phyloP scores from a whole-genome alignment of 768 basidiomycete species.

The Termitomyces sp. region DNA sequence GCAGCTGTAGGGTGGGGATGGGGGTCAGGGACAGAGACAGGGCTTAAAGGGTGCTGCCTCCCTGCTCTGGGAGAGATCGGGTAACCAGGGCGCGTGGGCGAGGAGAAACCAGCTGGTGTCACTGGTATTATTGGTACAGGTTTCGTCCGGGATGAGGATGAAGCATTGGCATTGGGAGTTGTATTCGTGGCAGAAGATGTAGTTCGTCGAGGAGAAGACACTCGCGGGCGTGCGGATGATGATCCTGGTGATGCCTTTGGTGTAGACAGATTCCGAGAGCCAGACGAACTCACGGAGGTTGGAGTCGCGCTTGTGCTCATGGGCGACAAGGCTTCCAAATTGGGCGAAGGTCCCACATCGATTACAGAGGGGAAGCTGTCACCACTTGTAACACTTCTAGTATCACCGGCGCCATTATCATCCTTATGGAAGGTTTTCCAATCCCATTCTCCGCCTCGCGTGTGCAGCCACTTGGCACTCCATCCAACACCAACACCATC shows the following conservation, averaged over 20 bases:
- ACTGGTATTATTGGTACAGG: constrained; percentile 35
- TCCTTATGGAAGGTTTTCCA: constrained; percentile 62
- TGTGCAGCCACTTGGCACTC: constrained; percentile 55
- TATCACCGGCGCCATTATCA: constrained; percentile 29
- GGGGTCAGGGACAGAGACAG: constrained; percentile 50
- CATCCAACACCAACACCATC: constrained; percentile 67
- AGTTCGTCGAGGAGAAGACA: constrained; percentile 23
- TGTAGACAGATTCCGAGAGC: constrained; percentile 5
- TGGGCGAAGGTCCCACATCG: constrained; percentile 27
- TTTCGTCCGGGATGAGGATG: constrained; percentile 33
- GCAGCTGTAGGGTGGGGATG: constrained; percentile 66
- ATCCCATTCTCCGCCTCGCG: constrained; percentile 58
- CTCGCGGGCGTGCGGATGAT: constrained; percentile 12
- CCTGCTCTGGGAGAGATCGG: constrained; percentile 45
- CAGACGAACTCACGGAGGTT: constrained; percentile 14
- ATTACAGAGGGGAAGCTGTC: constrained; percentile 38
- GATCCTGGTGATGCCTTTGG: constrained; percentile 6
- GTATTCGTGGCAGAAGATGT: constrained; percentile 13
- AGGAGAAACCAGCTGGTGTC: constrained; percentile 28
- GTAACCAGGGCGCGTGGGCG: constrained; percentile 35
- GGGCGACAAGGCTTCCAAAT: constrained; percentile 26
- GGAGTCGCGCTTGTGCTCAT: constrained; percentile 18
- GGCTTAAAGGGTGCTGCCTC: constrained; percentile 32
- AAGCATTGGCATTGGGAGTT: constrained; percentile 17
- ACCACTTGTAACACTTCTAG: constrained; percentile 48